A percentile compares a stretch with the other conserved stretches of the same genome.
These are phyloP conservation scores for Fraxinus platypoda DNA, from an alignment of 305 asterid species.

Conservation along the genomic window DNA sequence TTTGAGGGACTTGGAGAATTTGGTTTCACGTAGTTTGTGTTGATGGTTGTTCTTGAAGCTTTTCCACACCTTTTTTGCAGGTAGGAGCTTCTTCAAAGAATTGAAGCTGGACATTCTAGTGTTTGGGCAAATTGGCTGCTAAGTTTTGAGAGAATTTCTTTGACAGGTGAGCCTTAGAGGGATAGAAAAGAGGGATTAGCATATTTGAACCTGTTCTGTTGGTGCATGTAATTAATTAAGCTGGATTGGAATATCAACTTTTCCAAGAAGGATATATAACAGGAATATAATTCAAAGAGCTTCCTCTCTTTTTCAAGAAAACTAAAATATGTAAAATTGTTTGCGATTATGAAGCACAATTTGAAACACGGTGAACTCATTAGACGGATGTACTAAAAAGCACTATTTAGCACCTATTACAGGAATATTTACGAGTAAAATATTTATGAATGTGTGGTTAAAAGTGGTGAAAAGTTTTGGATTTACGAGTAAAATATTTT, in stretches of 20 bases:
- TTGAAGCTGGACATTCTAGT: constrained; percentile 42
- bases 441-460: too few relatives aligned
- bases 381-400: too few relatives aligned
- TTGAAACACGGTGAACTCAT: not conserved
- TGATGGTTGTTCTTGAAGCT: constrained; percentile 31
- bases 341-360: too few relatives aligned
- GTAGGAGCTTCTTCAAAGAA: constrained; percentile 30
- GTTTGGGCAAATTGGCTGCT: not conserved
- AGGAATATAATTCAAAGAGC: too few relatives aligned
- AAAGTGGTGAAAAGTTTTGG: too few relatives aligned
- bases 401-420: too few relatives aligned
- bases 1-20: constrained; percentile 11
- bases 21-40: constrained; percentile 25
- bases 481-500: too few relatives aligned
- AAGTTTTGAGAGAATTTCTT: constrained; percentile 7
- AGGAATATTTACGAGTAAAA: too few relatives aligned
- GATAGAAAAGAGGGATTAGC: not conserved
- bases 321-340: too few relatives aligned
- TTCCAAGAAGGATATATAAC: too few relatives aligned
- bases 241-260: not conserved
- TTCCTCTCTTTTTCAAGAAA: too few relatives aligned
- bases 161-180: constrained; percentile 4
- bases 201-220: not conserved
- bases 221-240: not conserved
- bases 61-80: constrained; percentile 40